These are phyloP conservation scores for Phytophthora fragariae DNA, from an alignment of 352 stramenopile species.

Conservation along the genomic window DNA sequence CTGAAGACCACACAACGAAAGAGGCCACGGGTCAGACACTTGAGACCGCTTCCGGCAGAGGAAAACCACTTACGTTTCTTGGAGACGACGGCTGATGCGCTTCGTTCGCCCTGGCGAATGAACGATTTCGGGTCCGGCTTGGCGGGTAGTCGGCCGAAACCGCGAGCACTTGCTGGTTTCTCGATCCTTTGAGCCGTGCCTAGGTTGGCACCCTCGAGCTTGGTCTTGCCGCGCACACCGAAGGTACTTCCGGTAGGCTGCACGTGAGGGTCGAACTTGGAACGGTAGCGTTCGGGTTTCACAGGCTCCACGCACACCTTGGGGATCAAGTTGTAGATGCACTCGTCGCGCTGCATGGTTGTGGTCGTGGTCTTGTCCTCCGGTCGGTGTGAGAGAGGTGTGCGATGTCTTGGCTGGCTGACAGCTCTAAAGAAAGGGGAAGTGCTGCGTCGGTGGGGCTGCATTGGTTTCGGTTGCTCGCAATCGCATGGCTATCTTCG, in stretches of 20 bases:
- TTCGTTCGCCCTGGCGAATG: conserved; percentile 74
- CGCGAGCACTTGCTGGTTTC: conserved; percentile 62
- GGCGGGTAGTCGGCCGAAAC: conserved; percentile 63
- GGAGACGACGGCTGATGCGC: conserved; percentile 50
- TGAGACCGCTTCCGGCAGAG: conserved; percentile 7
- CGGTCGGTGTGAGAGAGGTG: background rate
- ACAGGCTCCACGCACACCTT: conserved; percentile 59
- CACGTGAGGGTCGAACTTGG: conserved; percentile 87
- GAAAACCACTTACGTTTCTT: conserved; percentile 47
- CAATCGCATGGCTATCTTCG: conserved; percentile 38
- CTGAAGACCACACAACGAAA: conserved; percentile 37
- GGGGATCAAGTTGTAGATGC: conserved; percentile 94
- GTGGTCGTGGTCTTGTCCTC: conserved; percentile 5
- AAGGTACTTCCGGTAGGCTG: conserved; percentile 91
- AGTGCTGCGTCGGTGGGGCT: conserved; percentile 10
- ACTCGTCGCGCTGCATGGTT: conserved; percentile 83
- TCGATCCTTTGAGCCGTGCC: conserved; percentile 52
- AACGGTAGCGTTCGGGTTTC: conserved; percentile 91
- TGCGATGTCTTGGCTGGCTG: conserved; percentile 1
- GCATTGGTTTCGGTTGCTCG: conserved; percentile 23
- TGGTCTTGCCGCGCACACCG: conserved; percentile 73
- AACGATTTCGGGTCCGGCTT: conserved; percentile 81
- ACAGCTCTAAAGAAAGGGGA: conserved; percentile 10
- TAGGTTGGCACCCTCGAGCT: conserved; percentile 73
- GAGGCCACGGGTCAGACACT: background rate